Base-by-base conservation (phyloP, 2,329 filamentous ascomycete genomes). In the Sporothrix sp. region DNA sequence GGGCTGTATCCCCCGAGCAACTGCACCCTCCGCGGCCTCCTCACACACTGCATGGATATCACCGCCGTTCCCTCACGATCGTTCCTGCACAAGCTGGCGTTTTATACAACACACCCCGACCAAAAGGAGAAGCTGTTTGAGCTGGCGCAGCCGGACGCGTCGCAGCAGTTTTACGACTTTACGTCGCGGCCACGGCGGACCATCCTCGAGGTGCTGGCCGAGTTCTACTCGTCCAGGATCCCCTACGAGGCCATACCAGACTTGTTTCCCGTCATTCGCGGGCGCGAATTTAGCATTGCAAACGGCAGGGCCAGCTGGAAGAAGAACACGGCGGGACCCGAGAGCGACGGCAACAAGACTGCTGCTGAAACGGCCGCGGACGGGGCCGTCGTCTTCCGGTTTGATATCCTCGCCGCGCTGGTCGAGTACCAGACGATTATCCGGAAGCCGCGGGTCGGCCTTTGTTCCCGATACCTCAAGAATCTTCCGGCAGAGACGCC, bases 121-220 rank as follows among this genome's bases (percentile, higher is more conserved):
- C 91, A 98, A 60, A 81, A 80, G 58, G 85, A 93, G 54, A 81
- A 91, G 2, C 76, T 98, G 0, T 66, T 84, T 8, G 93, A 98
- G 62, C 93, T 98, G 59, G 82, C 82, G 1, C 78, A 85, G 59
- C 81, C 87, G 0, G 77, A 85, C 40, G 87, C 84, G 59, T 79
- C 91, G 6, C 89, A 97, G 59, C 93, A 98, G 59, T 83, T 95
- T 51, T 97, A 87, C 69, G 91, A 98, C 67, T 98, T 98, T 63
- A 93, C 93, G 1, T 90, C 90, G 0, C 82, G 93, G 8, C 87
- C 91, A 1, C 83, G 89, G 30, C 83, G 93, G 30, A 94, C 86
- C 52, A 95, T 97, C 52, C 71, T 98, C 6, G 93, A 98, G 66
- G 84, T 95, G 3, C 75, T 98, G 25, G 82, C 91, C 51, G 93